Evolutionary conservation across 352 stramenopile species (phyloP).

Genomic region (Globisporangium sylvaticum): DNA sequence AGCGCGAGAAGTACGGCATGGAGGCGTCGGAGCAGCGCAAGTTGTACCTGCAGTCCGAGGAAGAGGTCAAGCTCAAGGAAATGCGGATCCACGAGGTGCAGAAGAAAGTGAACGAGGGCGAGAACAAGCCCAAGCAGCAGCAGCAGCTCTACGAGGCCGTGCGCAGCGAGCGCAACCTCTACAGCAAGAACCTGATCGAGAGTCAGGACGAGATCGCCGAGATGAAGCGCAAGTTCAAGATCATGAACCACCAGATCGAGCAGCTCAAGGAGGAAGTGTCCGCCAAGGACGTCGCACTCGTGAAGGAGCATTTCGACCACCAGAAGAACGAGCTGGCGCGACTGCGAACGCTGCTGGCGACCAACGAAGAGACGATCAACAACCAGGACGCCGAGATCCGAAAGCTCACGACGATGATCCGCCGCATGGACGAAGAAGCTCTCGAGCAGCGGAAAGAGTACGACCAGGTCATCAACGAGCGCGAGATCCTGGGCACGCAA

Average conservation of each 20-base stretch:
- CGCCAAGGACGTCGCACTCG: constrained; percentile 92
- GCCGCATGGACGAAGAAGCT: constrained; percentile 92
- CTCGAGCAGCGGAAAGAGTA: constrained; percentile 94
- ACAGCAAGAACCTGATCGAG: constrained; percentile 96
- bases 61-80: constrained; percentile 76
- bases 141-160: constrained; percentile 95
- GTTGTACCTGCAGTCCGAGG: constrained; percentile 79
- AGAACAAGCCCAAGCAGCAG: constrained; percentile 95
- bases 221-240: constrained; percentile 97
- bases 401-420: constrained; percentile 90
- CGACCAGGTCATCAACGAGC: constrained; percentile 95
- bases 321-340: constrained; percentile 92
- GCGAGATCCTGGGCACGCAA: constrained; percentile 95
- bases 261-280: constrained; percentile 95
- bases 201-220: constrained; percentile 94
- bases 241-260: constrained; percentile 95
- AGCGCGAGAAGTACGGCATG: constrained; percentile 90
- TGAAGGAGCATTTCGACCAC: constrained; percentile 96
- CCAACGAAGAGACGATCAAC: constrained; percentile 91
- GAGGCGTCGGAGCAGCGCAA: constrained; percentile 83
- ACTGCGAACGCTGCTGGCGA: constrained; percentile 81
- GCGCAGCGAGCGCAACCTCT: constrained; percentile 92
- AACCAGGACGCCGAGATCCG: constrained; percentile 94
- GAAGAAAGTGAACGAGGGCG: constrained; percentile 87
- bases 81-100: constrained; percentile 82